Percentiles rank a stretch among this genome's conserved stretches.
These are phyloP conservation scores for Suillus alpinus DNA, from an alignment of 768 basidiomycete species.

Conservation along the genomic window DNA sequence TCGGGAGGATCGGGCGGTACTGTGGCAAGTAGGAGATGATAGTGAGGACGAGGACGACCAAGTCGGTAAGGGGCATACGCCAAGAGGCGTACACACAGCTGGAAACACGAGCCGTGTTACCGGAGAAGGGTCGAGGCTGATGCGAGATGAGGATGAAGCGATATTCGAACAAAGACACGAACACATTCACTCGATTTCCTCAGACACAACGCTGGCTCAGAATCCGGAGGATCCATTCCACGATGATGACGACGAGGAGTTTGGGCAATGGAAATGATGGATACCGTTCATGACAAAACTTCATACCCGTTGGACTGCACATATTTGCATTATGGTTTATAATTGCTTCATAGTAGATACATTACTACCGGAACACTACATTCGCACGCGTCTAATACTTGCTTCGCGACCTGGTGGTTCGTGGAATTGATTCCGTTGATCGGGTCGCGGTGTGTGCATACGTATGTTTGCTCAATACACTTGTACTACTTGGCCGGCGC, in stretches of 20 bases:
- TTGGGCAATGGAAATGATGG: conserved; percentile 31
- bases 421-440: background rate
- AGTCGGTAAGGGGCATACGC: conserved; percentile 30
- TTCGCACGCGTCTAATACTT: background rate
- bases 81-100: conserved; percentile 16
- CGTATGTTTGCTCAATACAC: background rate
- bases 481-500: background rate
- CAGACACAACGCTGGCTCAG: conserved; percentile 34
- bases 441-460: background rate
- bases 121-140: conserved; percentile 44
- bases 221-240: conserved; percentile 13
- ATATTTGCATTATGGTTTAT: background rate
- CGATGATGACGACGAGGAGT: conserved; percentile 27
- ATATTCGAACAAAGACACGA: conserved; percentile 31
- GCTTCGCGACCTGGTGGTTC: background rate
- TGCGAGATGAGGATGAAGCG: conserved; percentile 32
- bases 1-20: conserved; percentile 21
- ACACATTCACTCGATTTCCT: conserved; percentile 33
- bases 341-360: background rate
- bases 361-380: background rate
- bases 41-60: conserved; percentile 66
- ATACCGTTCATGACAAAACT: conserved; percentile 7
- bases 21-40: conserved; percentile 74
- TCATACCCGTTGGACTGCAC: background rate
- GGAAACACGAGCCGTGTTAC: conserved; percentile 13